phyloP scores from a whole-genome alignment of 371 early-diverging fungal species.

The Mucor lusitanicus region DNA sequence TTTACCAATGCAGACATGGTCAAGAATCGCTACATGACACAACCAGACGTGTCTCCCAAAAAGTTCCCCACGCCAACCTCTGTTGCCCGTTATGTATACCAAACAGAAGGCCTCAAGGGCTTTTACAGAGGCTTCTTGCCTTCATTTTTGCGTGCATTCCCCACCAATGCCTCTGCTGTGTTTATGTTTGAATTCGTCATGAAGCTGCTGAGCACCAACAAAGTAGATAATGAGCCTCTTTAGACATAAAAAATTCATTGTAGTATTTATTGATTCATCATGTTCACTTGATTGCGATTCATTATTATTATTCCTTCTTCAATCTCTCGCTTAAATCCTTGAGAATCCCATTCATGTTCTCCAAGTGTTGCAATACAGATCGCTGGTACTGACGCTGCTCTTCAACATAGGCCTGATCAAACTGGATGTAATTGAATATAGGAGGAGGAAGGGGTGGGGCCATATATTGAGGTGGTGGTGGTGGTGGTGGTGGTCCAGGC shows the following conservation, averaged over 20 bases:
- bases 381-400: neutral
- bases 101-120: slow-evolving; percentile 68
- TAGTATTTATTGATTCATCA: neutral
- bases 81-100: slow-evolving; percentile 56
- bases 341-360: neutral
- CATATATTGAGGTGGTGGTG: neutral
- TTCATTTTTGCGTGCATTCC: slow-evolving; percentile 87
- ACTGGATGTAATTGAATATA: neutral
- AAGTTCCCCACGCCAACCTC: slow-evolving; percentile 61
- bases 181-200: slow-evolving; percentile 77
- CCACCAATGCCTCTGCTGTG: slow-evolving; percentile 88
- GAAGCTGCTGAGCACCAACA: slow-evolving; percentile 31
- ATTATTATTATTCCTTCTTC: neutral
- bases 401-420: neutral
- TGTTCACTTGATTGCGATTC: neutral
- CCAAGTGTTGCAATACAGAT: neutral
- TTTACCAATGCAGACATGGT: slow-evolving; percentile 63
- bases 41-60: slow-evolving; percentile 71
- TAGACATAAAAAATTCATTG: neutral
- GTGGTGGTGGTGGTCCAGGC: neutral
- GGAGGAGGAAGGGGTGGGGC: neutral
- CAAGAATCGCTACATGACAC: slow-evolving; percentile 93
- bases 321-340: neutral
- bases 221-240: slow-evolving; percentile 2
- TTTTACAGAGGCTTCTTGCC: slow-evolving; percentile 88